A percentile compares a stretch with the other conserved stretches of the same genome.
These are phyloP conservation scores for Neoascochyta sp. DNA, from an alignment of 2,329 filamentous ascomycete genomes.

Conservation along the genomic window DNA sequence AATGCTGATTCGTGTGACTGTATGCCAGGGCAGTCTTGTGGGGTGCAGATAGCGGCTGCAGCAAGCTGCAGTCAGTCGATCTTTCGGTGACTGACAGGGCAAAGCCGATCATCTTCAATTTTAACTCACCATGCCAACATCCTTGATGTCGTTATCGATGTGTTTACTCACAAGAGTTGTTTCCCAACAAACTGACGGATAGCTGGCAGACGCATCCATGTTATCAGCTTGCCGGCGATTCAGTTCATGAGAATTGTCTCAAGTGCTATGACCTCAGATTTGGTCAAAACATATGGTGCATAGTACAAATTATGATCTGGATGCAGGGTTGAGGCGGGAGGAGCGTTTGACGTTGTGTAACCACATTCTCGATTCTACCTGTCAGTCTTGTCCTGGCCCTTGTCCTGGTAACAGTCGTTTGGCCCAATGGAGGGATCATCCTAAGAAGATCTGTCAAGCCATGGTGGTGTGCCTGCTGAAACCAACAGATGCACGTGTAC, in stretches of 20 bases:
- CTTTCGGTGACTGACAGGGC: not conserved
- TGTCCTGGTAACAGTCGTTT: conserved; percentile 17
- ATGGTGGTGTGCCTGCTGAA: conserved; percentile 24
- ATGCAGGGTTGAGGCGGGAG: conserved; percentile 29
- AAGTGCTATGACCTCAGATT: conserved; percentile 2
- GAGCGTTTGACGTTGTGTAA: conserved; percentile 36
- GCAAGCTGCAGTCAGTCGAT: not conserved
- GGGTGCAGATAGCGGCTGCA: conserved; percentile 4
- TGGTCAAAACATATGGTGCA: conserved; percentile 11
- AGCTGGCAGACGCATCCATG: conserved; percentile 7
- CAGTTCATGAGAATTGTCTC: conserved; percentile 17
- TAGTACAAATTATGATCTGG: conserved; percentile 8
- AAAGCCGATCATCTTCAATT: not conserved
- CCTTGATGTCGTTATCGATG: not conserved
- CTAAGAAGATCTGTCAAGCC: conserved; percentile 18
- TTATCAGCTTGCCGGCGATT: conserved; percentile 8
- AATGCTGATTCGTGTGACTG: conserved; percentile 3
- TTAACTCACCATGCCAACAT: not conserved
- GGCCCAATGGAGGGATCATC: conserved; percentile 17
- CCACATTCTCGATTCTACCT: conserved; percentile 30
- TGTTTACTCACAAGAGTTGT: not conserved
- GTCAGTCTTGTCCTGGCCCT: conserved; percentile 21
- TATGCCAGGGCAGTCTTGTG: conserved; percentile 6
- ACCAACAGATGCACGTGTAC: conserved; percentile 21
- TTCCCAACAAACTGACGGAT: not conserved